Evolutionary conservation across 78 protist genomes (phyloP), one percentile per base, ranked within the genome.

Genomic region (Dictyostelium citrinum): DNA sequence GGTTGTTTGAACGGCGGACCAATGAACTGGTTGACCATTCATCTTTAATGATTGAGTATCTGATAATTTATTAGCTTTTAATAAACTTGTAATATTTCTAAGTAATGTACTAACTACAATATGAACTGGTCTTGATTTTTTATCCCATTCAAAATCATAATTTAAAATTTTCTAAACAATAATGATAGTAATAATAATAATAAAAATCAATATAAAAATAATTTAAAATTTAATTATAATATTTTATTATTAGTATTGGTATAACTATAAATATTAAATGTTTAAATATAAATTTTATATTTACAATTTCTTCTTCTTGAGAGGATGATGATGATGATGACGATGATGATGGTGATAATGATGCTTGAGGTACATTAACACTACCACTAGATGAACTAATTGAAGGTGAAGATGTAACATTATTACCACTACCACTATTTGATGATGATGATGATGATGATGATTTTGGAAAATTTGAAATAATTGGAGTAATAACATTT

Each of bases 251-350:
- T 70, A 78, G 49, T 78, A 78, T 78, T 31, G 68, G 31, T 9
- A 51, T 12, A 9, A 51, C 12, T 46, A 78, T 12, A 5, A 78
- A 11, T 78, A 78, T 4, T 78, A 75, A 43, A 41, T 31, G 33
- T 29, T 27, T 17, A 27, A 58, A 58, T 16, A 80, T 41, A 68
- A 77, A 35, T 35, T 24, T 35, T 64, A 61, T 74, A 84, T 80
- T 64, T 78, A 88, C 93, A 46, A 88, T 72, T 67, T 86, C 93
- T 67, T 88, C 93, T 68, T 88, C 93, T 78, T 58, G 75, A 27
- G 77, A 43, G 3, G 27, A 12, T 0, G 33, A 29, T 12, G 75
- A 67, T 4, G 43, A n/a, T n/a, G n/a, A n/a, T n/a, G n/a, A n/a
- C n/a, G n/a, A 10, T 31, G 39, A 27, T 70, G 77, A 7, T 70